Conservation (phyloP, 192 early-diverging fungal species). For the Coemansia sp. region DNA sequence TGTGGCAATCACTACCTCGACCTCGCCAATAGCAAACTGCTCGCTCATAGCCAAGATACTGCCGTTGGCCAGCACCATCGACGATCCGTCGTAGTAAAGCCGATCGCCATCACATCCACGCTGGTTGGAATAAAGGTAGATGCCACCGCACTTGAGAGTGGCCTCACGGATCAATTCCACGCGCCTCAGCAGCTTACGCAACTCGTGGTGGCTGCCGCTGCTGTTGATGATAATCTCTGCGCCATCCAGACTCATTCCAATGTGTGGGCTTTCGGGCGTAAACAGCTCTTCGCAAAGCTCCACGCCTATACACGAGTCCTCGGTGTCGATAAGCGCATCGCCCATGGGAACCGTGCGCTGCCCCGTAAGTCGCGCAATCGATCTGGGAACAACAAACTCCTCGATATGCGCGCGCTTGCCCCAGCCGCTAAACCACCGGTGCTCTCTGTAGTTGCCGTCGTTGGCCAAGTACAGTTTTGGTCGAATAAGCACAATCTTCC, state of each 20-base stretch:
- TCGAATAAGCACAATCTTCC: conserved; percentile 86
- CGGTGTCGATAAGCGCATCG: conserved; percentile 82
- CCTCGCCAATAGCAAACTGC: conserved; percentile 92
- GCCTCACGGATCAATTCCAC: conserved; percentile 88
- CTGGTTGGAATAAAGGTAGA: conserved; percentile 96
- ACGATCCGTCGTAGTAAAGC: conserved; percentile 94
- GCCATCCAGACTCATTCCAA: conserved; percentile 88
- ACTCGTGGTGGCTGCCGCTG: conserved; percentile 95
- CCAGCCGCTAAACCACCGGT: conserved; percentile 95
- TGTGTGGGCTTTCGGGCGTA: conserved; percentile 94
- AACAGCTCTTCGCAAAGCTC: conserved; percentile 99
- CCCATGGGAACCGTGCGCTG: conserved; percentile 84
- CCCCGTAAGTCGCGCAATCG: conserved; percentile 76
- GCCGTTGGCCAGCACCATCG: conserved; percentile 90
- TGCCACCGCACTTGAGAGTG: conserved; percentile 89
- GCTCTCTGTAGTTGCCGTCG: conserved; percentile 97
- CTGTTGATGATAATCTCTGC: conserved; percentile 97
- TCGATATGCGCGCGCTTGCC: conserved; percentile 63
- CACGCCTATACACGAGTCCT: conserved; percentile 86
- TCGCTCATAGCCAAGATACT: conserved; percentile 81
- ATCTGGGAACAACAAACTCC: conserved; percentile 76
- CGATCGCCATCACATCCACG: conserved; percentile 98
- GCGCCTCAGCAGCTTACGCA: conserved; percentile 85
- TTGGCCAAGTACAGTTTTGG: conserved; percentile 97
- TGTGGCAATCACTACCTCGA: conserved; percentile 91